phyloP scores from a whole-genome alignment of 805 yeast species.

The Isabelozyma heimii region DNA sequence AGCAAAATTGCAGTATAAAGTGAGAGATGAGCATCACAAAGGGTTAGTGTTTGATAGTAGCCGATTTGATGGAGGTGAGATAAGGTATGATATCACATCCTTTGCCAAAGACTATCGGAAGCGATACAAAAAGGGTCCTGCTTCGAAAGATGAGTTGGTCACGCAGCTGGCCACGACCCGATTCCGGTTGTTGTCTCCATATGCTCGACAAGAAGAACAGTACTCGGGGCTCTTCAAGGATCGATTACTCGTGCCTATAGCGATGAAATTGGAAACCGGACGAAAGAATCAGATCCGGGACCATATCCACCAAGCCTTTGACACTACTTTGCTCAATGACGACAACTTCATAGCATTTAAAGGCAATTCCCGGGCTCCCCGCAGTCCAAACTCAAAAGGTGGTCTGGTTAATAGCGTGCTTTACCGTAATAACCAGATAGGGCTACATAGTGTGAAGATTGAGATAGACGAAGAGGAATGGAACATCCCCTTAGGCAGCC shows the following conservation, averaged over 20 bases:
- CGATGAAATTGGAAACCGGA: conserved; percentile 18
- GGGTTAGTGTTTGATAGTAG: conserved; percentile 7
- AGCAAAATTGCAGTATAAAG: background rate
- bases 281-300: conserved; percentile 25
- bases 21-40: background rate
- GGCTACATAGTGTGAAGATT: conserved; percentile 15
- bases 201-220: conserved; percentile 3
- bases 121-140: background rate
- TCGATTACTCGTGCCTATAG: conserved; percentile 12
- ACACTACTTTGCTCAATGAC: conserved; percentile 17
- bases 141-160: background rate
- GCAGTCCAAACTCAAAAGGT: no score
- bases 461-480: background rate
- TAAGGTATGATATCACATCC: conserved; percentile 8
- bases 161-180: conserved; percentile 11
- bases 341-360: conserved; percentile 18
- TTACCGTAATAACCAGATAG: conserved; percentile 19
- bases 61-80: conserved; percentile 7
- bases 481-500: background rate
- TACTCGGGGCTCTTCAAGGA: conserved; percentile 12
- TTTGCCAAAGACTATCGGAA: conserved; percentile 7
- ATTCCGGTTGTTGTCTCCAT: conserved; percentile 12
- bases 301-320: conserved; percentile 17
- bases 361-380: background rate
- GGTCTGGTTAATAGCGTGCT: conserved; percentile 9